Evolutionary conservation across 1,139 yeast genomes (phyloP), one percentile per base, ranked within the genome.

Genomic region (Saccharomycopsis hybrid): DNA sequence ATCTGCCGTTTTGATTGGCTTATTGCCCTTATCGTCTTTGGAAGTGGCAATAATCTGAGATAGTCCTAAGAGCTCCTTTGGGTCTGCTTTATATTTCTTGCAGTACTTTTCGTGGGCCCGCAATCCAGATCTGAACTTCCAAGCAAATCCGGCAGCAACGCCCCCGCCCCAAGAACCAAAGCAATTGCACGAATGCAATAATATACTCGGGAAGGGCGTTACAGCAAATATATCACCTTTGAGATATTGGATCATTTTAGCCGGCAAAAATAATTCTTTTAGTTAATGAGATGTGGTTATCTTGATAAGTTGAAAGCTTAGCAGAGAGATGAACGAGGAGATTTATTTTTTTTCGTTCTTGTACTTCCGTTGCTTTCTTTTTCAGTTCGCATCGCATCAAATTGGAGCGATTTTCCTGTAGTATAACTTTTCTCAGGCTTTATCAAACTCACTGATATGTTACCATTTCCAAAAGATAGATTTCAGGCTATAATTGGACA

Each of bases 161-260:
- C 96, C 96, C 0, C 86, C 92, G 3, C 95, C 94, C 96, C 96
- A 87, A 0, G 73, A 62, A 0, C 95, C 96, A 35, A 73, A 70
- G 49, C 89, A 81, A 60, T 87, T 87, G 61, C 95, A 87, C 0
- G 95, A 82, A 61, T 87, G 95, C 1, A 82, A 84, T 8, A 79
- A 65, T 2, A 82, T 64, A 0, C 76, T 55, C 5, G 68, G 67
- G 0, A 65, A 61, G 1, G 65, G 51, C 0, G 66, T 60, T 28
- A 74, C 71, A 18, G 67, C 58, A 56, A 84, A 81, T 9, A 84
- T 63, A 58, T 84, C 85, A 1, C 88, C 89, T 50, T 70, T 70
- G 35, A 78, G 66, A 62, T 83, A 82, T n/a, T 64, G 67, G 45
- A 77, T 57, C 56, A 54, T 58, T 13, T 32, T 45, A 13, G n/a